Evolutionary conservation across 345 rosid species (phyloP), one percentile per base, ranked within the genome.

Genomic region (Kandelia obovata): DNA sequence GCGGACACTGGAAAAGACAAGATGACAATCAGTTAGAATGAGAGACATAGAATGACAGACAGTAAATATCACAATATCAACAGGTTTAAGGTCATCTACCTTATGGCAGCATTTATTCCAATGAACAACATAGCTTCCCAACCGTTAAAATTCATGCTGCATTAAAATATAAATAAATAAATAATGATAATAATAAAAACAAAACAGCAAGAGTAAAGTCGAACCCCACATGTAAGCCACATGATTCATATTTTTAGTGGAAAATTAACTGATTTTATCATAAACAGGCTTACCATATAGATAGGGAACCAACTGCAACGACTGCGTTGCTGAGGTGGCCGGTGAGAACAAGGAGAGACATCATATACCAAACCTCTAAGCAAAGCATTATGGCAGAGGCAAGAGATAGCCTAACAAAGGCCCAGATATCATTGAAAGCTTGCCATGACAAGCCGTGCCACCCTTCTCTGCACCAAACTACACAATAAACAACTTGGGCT

Each of bases 381-480:
- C 96, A 92, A 49, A 88, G 90, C 96, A 92, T 92, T 26, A 90
- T 83, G 57, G 92, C 96, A 0, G 96, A 92, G 19, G 92, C 92
- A 58, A 87, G 65, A 5, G 96, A 92, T 49, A 92, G 92, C 75
- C 85, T 73, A 66, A 92, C 90, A 39, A 90, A 90, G 1, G 79
- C 84, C 93, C 96, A 88, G 5, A 90, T 75, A 11, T 90, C 95
- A 62, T 61, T 75, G 67, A 90, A 88, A 0, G 98, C 96, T 27
- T 72, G 49, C 84, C 79, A 75, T 0, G 96, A 88, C 0, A 84
- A 77, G 21, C 98, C 98, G 43, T 62, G 9, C 96, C 93, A 90
- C 0, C 84, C 89, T 16, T 88, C 89, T 26, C 79, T 79, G 67
- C 93, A 86, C 86, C 87, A 88, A 39, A 77, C 79, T 1, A 83